Percentiles rank a stretch among this genome's conserved stretches.
Evolutionary conservation across 352 stramenopile genomes (phyloP).

Genomic region (Achlya hypogyna): DNA sequence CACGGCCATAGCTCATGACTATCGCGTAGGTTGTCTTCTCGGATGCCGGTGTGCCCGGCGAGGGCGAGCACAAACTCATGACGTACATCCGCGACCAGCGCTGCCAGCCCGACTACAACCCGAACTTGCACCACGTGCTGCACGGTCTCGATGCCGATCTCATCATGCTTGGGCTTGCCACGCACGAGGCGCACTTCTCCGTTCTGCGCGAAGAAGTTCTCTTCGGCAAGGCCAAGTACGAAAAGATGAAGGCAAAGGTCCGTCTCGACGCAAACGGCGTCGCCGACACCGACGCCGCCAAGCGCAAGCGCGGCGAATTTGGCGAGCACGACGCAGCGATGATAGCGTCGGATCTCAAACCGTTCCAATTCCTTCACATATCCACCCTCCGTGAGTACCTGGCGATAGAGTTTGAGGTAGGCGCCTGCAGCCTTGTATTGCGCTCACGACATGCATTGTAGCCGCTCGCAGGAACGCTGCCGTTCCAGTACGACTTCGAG

Average conservation of each 20-base stretch:
- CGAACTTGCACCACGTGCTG: conserved; percentile 96
- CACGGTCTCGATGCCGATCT: conserved; percentile 98
- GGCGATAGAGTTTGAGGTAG: conserved; percentile 86
- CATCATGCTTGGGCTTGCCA: conserved; percentile 99
- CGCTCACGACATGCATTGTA: conserved; percentile 17
- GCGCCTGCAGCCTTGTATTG: not conserved
- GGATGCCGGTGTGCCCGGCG: conserved; percentile 94
- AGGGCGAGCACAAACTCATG: conserved; percentile 99
- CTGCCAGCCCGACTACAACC: conserved; percentile 92
- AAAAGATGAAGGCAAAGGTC: conserved; percentile 54
- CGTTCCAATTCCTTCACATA: conserved; percentile 91
- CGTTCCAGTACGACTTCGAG: conserved; percentile 96
- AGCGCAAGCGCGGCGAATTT: conserved; percentile 74
- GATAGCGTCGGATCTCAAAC: conserved; percentile 83
- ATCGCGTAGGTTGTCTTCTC: conserved; percentile 87
- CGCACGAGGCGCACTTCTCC: conserved; percentile 98
- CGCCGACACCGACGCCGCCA: conserved; percentile 35
- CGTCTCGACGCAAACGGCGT: conserved; percentile 68
- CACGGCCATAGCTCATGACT: not conserved
- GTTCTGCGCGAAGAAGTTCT: conserved; percentile 95
- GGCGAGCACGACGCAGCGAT: conserved; percentile 68
- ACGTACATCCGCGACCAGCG: conserved; percentile 93
- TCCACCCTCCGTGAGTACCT: conserved; percentile 92
- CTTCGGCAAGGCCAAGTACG: conserved; percentile 77
- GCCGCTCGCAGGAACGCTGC: conserved; percentile 57